Conservation (phyloP, 192 early-diverging fungal species). For the Backusella psychrophila region DNA sequence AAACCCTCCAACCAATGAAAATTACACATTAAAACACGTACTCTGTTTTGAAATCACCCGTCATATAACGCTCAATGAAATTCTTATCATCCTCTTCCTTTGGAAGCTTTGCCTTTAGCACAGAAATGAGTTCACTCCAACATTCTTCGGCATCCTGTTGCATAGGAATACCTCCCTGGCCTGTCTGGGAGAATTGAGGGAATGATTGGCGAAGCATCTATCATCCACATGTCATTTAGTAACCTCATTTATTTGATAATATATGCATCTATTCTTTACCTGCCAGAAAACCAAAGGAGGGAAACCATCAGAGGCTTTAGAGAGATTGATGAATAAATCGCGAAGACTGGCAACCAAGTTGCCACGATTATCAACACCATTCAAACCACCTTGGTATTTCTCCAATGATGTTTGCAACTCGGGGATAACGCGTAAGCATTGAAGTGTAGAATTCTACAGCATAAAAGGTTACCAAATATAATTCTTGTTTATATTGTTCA, state of each 20-base stretch:
- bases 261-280: constrained; percentile 30
- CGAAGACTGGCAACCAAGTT: constrained; percentile 72
- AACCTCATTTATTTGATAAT: too few relatives aligned
- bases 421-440: constrained; percentile 88
- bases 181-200: constrained; percentile 86
- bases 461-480: neutral
- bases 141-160: constrained; percentile 99
- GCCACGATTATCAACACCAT: constrained; percentile 48
- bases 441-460: constrained; percentile 81
- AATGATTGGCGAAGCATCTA: constrained; percentile 71
- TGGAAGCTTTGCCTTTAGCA: constrained; percentile 61
- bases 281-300: constrained; percentile 80
- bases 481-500: constrained; percentile 12
- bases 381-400: constrained; percentile 41
- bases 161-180: constrained; percentile 65
- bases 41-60: constrained; percentile 48
- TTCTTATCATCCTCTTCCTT: constrained; percentile 29
- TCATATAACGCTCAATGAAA: constrained; percentile 86
- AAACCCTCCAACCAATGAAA: neutral
- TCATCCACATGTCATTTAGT: neutral
- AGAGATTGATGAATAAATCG: constrained; percentile 71
- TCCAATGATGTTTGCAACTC: constrained; percentile 68
- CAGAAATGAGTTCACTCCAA: constrained; percentile 84
- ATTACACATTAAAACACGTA: neutral
- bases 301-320: constrained; percentile 64